These are phyloP conservation scores for Taiozyma sp. DNA, from an alignment of 1,139 yeast species.

Conservation along the genomic window DNA sequence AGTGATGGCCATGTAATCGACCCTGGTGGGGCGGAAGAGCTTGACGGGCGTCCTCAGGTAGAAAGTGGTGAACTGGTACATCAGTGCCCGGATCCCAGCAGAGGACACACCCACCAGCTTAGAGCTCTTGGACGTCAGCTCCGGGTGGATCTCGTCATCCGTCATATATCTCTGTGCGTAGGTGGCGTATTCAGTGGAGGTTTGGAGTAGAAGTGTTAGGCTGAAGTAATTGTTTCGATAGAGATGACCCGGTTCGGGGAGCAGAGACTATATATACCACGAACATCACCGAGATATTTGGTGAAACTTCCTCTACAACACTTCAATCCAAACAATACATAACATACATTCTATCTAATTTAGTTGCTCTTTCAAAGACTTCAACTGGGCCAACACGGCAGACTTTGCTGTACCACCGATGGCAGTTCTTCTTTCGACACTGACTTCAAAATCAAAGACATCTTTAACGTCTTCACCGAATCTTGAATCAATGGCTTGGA, in stretches of 20 bases:
- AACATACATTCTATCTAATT: slow-evolving; percentile 4
- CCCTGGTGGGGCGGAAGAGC: slow-evolving; percentile 83
- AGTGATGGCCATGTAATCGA: slow-evolving; percentile 74
- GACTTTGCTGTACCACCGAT: slow-evolving; percentile 95
- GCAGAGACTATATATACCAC: neutral
- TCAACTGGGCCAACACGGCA: slow-evolving; percentile 79
- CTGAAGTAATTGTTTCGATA: no score
- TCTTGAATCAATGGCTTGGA: slow-evolving; percentile 71
- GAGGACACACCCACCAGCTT: slow-evolving; percentile 21
- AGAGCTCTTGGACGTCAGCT: slow-evolving; percentile 19
- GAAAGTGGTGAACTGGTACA: slow-evolving; percentile 74
- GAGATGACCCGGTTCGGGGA: neutral
- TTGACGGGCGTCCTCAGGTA: slow-evolving; percentile 83
- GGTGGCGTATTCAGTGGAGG: neutral
- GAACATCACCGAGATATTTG: no score
- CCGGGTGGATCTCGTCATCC: slow-evolving; percentile 6
- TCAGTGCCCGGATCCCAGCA: slow-evolving; percentile 52
- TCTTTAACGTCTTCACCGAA: slow-evolving; percentile 77
- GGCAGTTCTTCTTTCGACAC: slow-evolving; percentile 95
- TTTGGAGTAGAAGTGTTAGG: neutral
- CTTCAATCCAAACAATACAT: neutral
- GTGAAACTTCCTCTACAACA: no score
- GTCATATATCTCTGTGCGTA: neutral
- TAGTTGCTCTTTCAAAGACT: slow-evolving; percentile 34
- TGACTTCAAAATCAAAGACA: slow-evolving; percentile 84